Evolutionary conservation across 306 rosid species (phyloP).

Genomic region (Oemleria cerasiformis): DNA sequence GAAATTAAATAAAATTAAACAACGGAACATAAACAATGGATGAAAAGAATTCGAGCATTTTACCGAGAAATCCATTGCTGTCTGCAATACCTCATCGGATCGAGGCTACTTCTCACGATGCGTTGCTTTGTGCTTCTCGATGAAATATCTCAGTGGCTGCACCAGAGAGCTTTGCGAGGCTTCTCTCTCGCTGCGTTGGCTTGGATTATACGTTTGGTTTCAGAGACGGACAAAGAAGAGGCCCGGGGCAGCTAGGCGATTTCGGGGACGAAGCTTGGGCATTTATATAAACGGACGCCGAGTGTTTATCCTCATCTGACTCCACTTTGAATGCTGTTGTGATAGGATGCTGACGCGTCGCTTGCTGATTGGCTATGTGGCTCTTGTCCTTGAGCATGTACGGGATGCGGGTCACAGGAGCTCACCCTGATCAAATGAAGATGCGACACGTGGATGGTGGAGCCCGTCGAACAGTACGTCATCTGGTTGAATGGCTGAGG

Average conservation of each 20-base stretch:
- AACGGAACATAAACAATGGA: not conserved
- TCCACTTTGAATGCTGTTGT: not conserved
- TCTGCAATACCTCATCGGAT: constrained; percentile 1
- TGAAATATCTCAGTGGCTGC: not conserved
- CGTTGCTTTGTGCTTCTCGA: not conserved
- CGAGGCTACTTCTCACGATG: not conserved
- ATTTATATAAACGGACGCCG: not conserved
- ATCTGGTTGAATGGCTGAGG: too few relatives aligned
- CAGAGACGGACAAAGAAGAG: not conserved
- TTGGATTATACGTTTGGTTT: not conserved
- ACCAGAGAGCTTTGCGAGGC: not conserved
- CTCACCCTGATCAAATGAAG: too few relatives aligned
- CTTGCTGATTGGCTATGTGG: not conserved
- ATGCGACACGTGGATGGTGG: not conserved
- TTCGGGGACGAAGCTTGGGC: not conserved
- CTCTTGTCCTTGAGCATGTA: not conserved
- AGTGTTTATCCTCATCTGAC: not conserved
- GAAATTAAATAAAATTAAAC: not conserved
- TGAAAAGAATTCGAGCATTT: not conserved
- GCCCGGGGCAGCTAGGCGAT: not conserved
- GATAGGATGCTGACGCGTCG: not conserved
- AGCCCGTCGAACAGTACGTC: not conserved
- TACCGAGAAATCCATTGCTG: constrained; percentile 33
- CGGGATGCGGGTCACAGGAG: not conserved
- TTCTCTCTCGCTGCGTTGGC: not conserved